phyloP scores from a whole-genome alignment of 305 asterid genomes.

The Andrographis paniculata region DNA sequence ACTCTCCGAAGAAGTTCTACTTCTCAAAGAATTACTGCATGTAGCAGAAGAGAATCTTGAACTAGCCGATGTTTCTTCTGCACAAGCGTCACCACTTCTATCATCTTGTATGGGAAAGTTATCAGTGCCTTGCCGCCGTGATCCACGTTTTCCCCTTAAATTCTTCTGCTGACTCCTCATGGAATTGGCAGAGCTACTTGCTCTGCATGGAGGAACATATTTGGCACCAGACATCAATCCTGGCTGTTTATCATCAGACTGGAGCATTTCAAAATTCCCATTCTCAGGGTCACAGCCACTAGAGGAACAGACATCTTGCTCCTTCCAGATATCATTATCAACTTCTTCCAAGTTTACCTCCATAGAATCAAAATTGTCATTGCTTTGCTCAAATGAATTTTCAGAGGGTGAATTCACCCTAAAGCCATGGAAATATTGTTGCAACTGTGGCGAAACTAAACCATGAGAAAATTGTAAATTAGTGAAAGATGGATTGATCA shows the following conservation, averaged over 20 bases:
- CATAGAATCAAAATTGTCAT: slow-evolving; percentile 47
- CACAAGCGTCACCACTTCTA: slow-evolving; percentile 41
- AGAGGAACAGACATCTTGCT: slow-evolving; percentile 46
- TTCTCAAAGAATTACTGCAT: slow-evolving; percentile 66
- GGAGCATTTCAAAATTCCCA: slow-evolving; percentile 41
- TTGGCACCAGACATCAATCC: slow-evolving; percentile 39
- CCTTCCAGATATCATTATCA: slow-evolving; percentile 66
- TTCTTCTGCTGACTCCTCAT: slow-evolving; percentile 53
- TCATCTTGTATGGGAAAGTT: slow-evolving; percentile 43
- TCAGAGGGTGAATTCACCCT: slow-evolving; percentile 50
- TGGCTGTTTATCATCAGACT: slow-evolving; percentile 43
- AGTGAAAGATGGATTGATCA: slow-evolving; percentile 59
- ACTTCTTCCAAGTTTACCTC: slow-evolving; percentile 48
- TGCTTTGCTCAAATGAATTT: slow-evolving; percentile 45
- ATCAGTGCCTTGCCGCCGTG: slow-evolving; percentile 42
- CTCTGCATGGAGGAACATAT: slow-evolving; percentile 61
- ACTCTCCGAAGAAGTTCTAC: slow-evolving; percentile 89
- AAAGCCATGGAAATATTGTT: slow-evolving; percentile 55
- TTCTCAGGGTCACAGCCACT: slow-evolving; percentile 47
- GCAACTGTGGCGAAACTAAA: slow-evolving; percentile 52
- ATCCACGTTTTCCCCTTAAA: slow-evolving; percentile 50
- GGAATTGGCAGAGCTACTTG: slow-evolving; percentile 33
- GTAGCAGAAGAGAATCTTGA: slow-evolving; percentile 78
- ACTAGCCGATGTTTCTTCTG: slow-evolving; percentile 80
- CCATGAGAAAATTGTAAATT: slow-evolving; percentile 69